Conservation (phyloP, 164 flowering plant species). For the Magnolia sinica region DNA sequence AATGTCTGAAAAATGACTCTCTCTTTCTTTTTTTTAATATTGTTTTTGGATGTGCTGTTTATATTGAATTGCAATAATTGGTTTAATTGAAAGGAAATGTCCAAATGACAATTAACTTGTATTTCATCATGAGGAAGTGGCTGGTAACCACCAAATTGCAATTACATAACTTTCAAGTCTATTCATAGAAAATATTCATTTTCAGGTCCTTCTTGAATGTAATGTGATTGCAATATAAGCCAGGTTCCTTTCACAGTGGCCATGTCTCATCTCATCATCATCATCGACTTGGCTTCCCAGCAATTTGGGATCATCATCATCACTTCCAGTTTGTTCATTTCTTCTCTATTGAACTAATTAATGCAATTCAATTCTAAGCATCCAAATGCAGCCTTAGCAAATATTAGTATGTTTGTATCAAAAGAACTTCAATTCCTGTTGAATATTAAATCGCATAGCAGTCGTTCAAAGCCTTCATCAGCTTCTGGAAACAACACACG, state of each 20-base stretch:
- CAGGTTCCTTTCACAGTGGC: neutral
- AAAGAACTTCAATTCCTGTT: neutral
- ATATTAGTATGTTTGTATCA: neutral
- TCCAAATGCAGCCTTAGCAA: neutral
- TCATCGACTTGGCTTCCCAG: neutral
- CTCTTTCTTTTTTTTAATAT: too few species aligned
- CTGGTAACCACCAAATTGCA: too few species aligned
- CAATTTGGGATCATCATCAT: neutral
- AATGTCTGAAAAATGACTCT: too few species aligned
- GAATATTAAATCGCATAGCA: conserved; percentile 19
- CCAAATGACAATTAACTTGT: too few species aligned
- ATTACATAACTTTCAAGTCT: too few species aligned
- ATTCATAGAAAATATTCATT: too few species aligned
- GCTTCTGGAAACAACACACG: conserved; percentile 31
- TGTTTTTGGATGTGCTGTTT: too few species aligned
- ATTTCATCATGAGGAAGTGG: too few species aligned
- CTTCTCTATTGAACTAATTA: neutral
- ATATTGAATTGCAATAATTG: too few species aligned
- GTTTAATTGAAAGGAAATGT: too few species aligned
- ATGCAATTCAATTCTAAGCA: neutral
- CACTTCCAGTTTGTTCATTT: neutral
- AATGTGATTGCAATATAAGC: neutral
- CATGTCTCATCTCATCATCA: neutral
- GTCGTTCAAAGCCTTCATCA: conserved; percentile 35
- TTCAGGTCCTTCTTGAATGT: too few species aligned